Evolutionary conservation across 2,329 filamentous ascomycete species (phyloP), one percentile per base, ranked within the genome.

Genomic region (Apiospora hydei): DNA sequence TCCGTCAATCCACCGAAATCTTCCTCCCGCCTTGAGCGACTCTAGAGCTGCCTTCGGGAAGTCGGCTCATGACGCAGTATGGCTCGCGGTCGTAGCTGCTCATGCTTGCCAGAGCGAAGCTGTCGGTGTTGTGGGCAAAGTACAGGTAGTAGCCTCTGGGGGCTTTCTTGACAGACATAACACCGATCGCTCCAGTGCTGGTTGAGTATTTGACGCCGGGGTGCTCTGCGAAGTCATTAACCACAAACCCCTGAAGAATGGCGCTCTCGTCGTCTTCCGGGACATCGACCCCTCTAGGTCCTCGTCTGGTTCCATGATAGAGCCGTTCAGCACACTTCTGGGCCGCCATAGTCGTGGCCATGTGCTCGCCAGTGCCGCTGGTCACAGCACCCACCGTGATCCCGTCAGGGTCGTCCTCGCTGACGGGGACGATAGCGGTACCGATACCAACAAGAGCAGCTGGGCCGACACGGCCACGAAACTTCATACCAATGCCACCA

Each of bases 401-500:
- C 66, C 87, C 85, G 2, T 94, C 90, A 8, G 89, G 85, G 78
- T 98, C 95, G 43, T 89, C 87, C 1, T 89, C 85, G 74, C 95
- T 90, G 38, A 87, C 85, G 1, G 96, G 96, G n/a, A 98, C 89
- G 41, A 99, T 92, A 47, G 94, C 93, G 26, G 95, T 96, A 71
- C 96, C 96, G 70, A 98, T 90, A 10, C 96, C 96, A 18, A 98
- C 94, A 21, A 99, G 88, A 26, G 96, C 96, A 46, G 96, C 97
- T 44, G 96, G 96, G 0, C 96, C 97, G 74, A 98, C 89, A 47
- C 96, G 92, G 7, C 96, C 97, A 73, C 91, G 90, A 81, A 98
- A 95, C 81, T 99, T 99, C 96, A 99, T 98, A 41, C 96, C 96
- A 80, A 99, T 99, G 1, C 96, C 96, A 7, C 96, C 96, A 21